Percentiles rank a stretch among this genome's conserved stretches.
Evolutionary conservation across 169 alveolate genomes (phyloP).

Genomic region (Cryptosporidium ryanae): DNA sequence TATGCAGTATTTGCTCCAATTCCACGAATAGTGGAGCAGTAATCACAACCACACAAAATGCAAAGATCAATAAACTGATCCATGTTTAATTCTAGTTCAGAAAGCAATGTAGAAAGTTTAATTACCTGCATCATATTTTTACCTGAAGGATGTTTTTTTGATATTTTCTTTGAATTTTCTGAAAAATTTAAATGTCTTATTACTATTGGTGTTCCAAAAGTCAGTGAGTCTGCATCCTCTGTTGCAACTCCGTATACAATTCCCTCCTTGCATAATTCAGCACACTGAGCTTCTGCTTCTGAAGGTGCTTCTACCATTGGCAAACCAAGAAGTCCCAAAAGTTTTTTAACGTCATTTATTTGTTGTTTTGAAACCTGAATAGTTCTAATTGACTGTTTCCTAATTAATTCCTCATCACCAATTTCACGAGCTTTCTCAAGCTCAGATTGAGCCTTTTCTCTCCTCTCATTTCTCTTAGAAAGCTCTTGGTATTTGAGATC

Average conservation of each 20-base stretch:
- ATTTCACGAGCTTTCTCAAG: slow-evolving; percentile 88
- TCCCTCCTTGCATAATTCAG: slow-evolving; percentile 91
- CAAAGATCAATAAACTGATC: slow-evolving; percentile 96
- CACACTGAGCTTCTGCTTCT: slow-evolving; percentile 98
- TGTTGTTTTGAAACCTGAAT: slow-evolving; percentile 92
- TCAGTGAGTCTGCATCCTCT: slow-evolving; percentile 97
- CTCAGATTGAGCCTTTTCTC: slow-evolving; percentile 90
- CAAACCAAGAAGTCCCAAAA: slow-evolving; percentile 93
- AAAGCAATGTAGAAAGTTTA: slow-evolving; percentile 81
- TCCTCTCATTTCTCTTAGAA: slow-evolving; percentile 86
- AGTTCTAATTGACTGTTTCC: slow-evolving; percentile 91
- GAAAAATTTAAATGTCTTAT: slow-evolving; percentile 70
- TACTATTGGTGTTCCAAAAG: slow-evolving; percentile 90
- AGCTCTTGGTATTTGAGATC: slow-evolving; percentile 89
- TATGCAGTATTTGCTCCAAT: slow-evolving; percentile 97
- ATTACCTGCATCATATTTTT: slow-evolving; percentile 80
- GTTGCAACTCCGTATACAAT: slow-evolving; percentile 94
- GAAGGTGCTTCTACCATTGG: slow-evolving; percentile 95
- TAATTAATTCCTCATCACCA: slow-evolving; percentile 93
- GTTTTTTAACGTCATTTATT: slow-evolving; percentile 92
- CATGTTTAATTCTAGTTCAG: slow-evolving; percentile 86
- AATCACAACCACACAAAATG: slow-evolving; percentile 98
- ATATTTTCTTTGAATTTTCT: slow-evolving; percentile 69
- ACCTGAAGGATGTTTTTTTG: slow-evolving; percentile 69
- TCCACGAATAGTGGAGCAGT: slow-evolving; percentile 93